Base-by-base conservation (phyloP, 2,329 filamentous ascomycete species). In the Hypoxylon sp. region DNA sequence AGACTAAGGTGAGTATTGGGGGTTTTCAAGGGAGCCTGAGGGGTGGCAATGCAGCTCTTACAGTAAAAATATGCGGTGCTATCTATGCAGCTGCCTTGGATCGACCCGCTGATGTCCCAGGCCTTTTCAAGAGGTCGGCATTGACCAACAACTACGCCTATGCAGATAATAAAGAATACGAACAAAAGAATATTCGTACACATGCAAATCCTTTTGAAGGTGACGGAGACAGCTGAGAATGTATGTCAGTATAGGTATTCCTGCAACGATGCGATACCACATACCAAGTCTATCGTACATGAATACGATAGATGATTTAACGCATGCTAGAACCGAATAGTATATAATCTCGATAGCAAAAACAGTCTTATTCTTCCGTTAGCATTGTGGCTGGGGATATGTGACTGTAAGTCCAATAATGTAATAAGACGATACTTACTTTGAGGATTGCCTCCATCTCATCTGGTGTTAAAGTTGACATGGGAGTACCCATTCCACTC, bases 271-370 rank as follows among this genome's bases (percentile, higher is more conserved):
- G 24, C 1, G 31, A 55, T 13, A 31, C 35, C 0, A 73, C 75
- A 37, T 77, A 81, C 81, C 78, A 48, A 85, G 82, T 29, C 83
- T 78, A 11, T 85, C 77, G 53, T 85, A 85, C 62, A 83, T 83
- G 65, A 79, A 79, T 1, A 85, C 74, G 31, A 85, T 82, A 0
- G 82, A 85, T 0, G 79, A 74, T 68, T 85, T 85, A 54, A 84
- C 78, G 17, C 76, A 74, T 13, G 76, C 76, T 7, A 85, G 65
- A 17, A 78, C 79, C 10, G 76, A 65, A 29, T 82, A 83, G 68
- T 84, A 85, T 21, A 81, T 77, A 44, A 82, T 69, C 35, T 83
- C 78, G 1, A 82, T 79, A 3, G 77, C 80, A 15, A 72, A 72
- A 7, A 65, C 68, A 6, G 46, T 54, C 73, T 75, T 57, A 31